Conservation (phyloP, 768 basidiomycete species). For the Psilocybe tampanensis region DNA sequence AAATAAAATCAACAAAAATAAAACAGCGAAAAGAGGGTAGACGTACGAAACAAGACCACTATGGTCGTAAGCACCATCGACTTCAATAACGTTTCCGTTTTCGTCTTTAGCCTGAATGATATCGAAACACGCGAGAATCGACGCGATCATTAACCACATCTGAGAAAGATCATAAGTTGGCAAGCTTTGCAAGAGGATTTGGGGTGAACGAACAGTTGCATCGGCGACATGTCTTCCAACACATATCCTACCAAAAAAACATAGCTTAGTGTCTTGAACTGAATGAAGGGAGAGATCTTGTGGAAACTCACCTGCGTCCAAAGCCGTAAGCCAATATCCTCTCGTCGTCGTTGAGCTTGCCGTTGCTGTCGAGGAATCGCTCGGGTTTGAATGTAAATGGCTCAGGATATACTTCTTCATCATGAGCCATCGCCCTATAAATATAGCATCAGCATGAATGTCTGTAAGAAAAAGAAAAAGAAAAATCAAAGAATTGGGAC, state of each 20-base stretch:
- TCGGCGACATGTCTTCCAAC: constrained; percentile 5
- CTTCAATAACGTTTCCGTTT: constrained; percentile 8
- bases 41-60: neutral
- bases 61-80: constrained; percentile 7
- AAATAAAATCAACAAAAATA: too few relatives aligned
- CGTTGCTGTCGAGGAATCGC: constrained; percentile 15
- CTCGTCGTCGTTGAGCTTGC: constrained; percentile 1
- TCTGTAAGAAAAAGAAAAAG: too few relatives aligned
- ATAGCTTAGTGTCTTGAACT: too few relatives aligned
- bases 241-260: constrained; percentile 17
- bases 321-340: constrained; percentile 9
- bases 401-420: constrained; percentile 18
- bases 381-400: constrained; percentile 24
- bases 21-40: too few relatives aligned
- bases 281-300: neutral
- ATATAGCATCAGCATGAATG: too few relatives aligned
- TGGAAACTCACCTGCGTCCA: constrained; percentile 6
- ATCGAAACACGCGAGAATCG: constrained; percentile 1
- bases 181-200: too few relatives aligned
- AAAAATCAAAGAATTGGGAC: neutral
- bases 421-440: constrained; percentile 9
- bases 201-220: neutral
- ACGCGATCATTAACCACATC: neutral
- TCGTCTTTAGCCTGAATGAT: constrained; percentile 8
- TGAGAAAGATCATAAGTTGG: too few relatives aligned